phyloP scores from a whole-genome alignment of 176 grass and related monocot species.

The Oryza nivara region DNA sequence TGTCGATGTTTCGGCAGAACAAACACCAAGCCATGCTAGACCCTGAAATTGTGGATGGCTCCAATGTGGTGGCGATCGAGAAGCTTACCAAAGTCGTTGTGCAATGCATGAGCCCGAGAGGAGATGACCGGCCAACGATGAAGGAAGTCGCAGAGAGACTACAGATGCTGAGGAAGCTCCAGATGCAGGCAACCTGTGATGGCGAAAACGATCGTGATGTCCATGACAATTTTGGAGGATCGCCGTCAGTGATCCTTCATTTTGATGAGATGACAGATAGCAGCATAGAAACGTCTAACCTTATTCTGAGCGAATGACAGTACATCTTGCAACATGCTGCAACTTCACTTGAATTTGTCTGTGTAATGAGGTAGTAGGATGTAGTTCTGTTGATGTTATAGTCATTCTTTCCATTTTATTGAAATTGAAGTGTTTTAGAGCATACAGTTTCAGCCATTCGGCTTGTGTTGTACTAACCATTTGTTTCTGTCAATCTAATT shows the following conservation, averaged over 20 bases:
- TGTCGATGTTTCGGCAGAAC: not conserved
- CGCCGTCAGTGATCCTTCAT: not conserved
- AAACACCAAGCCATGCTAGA: not conserved
- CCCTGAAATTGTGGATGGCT: not conserved
- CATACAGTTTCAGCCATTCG: too few relatives aligned
- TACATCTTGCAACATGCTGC: too few relatives aligned
- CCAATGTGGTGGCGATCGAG: not conserved
- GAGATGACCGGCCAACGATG: not conserved
- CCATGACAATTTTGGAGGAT: slow-evolving; percentile 22
- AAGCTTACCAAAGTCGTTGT: not conserved
- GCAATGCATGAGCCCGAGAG: slow-evolving; percentile 2
- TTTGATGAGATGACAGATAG: not conserved
- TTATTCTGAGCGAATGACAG: not conserved
- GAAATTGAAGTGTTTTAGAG: too few relatives aligned
- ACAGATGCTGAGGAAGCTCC: not conserved
- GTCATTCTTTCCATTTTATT: too few relatives aligned
- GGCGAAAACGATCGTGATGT: not conserved
- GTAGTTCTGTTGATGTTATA: too few relatives aligned
- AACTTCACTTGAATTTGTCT: too few relatives aligned
- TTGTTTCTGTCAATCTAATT: too few relatives aligned
- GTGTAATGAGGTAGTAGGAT: too few relatives aligned
- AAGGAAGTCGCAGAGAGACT: slow-evolving; percentile 5
- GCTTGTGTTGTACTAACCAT: too few relatives aligned
- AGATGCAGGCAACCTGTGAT: not conserved
- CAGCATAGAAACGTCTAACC: not conserved